Evolutionary conservation across 2,329 filamentous ascomycete species (phyloP).

Genomic region (Elsinoe australis): DNA sequence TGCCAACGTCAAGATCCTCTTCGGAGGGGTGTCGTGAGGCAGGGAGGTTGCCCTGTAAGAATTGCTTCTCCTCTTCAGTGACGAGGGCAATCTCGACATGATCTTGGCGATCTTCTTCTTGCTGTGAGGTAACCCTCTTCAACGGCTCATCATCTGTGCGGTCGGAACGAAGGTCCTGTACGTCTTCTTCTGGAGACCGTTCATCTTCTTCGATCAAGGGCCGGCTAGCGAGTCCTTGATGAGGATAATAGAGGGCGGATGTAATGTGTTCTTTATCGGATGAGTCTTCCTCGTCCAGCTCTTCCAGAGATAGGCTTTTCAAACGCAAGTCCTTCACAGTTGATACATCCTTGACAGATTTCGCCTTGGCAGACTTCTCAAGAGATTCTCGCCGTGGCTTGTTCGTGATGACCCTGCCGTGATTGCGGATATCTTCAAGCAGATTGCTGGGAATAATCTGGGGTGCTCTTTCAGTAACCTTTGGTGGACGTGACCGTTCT

Average conservation of each 20-base stretch:
- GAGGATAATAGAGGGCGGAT: constrained; percentile 75
- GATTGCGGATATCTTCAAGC: constrained; percentile 51
- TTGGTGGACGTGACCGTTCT: constrained; percentile 9
- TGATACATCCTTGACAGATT: constrained; percentile 17
- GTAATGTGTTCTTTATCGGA: constrained; percentile 79
- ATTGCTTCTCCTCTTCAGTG: constrained; percentile 53
- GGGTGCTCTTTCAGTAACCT: constrained; percentile 17
- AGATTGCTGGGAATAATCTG: constrained; percentile 43
- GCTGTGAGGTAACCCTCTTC: constrained; percentile 15
- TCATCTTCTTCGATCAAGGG: not conserved
- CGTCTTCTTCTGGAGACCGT: constrained; percentile 8
- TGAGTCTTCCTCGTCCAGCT: constrained; percentile 46
- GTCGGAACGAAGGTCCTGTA: not conserved
- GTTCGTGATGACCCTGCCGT: constrained; percentile 32
- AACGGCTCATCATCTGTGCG: not conserved
- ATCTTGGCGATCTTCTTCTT: constrained; percentile 26
- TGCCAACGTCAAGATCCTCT: constrained; percentile 26
- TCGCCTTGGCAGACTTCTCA: not conserved
- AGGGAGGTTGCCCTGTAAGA: constrained; percentile 52
- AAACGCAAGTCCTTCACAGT: constrained; percentile 4
- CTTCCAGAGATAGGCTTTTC: constrained; percentile 16
- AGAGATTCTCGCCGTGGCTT: constrained; percentile 25
- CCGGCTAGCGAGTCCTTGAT: constrained; percentile 48
- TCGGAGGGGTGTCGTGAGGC: constrained; percentile 30
- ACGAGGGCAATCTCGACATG: constrained; percentile 57